Percentiles rank a stretch among this genome's conserved stretches.
These are phyloP conservation scores for Volvox carteri DNA, from an alignment of 163 green algal genomes.

Conservation along the genomic window DNA sequence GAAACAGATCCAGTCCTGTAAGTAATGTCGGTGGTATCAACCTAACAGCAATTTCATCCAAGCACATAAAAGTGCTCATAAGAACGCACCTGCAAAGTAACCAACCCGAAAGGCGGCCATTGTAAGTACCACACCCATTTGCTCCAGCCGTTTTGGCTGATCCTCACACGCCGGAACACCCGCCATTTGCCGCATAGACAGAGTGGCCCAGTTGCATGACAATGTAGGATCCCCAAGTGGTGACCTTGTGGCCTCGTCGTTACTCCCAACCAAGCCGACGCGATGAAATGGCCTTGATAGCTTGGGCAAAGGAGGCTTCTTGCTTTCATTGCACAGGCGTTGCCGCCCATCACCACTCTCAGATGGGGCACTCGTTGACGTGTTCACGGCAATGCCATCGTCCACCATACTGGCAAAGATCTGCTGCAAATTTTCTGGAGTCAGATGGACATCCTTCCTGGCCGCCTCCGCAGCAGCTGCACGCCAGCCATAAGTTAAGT, in stretches of 20 bases:
- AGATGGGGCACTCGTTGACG: not conserved
- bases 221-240: not conserved
- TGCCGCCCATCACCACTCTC: not conserved
- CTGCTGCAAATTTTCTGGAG: conserved; percentile 37
- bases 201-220: conserved; percentile 13
- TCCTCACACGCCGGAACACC: not conserved
- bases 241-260: not conserved
- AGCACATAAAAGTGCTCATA: not conserved
- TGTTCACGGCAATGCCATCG: not conserved
- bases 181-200: conserved; percentile 12
- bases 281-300: not conserved
- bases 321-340: not conserved
- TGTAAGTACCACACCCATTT: conserved; percentile 77
- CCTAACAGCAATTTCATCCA: not conserved
- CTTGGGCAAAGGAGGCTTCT: not conserved
- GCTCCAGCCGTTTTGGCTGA: conserved; percentile 71
- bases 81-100: conserved; percentile 66
- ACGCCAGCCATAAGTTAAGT: conserved; percentile 3
- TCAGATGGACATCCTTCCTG: not conserved
- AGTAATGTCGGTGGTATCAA: no score
- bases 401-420: conserved; percentile 30
- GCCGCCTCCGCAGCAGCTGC: not conserved
- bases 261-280: not conserved
- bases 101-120: conserved; percentile 75
- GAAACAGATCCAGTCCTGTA: no score